Conservation (phyloP, 2,329 filamentous ascomycete species). For the Cytospora piceicola region DNA sequence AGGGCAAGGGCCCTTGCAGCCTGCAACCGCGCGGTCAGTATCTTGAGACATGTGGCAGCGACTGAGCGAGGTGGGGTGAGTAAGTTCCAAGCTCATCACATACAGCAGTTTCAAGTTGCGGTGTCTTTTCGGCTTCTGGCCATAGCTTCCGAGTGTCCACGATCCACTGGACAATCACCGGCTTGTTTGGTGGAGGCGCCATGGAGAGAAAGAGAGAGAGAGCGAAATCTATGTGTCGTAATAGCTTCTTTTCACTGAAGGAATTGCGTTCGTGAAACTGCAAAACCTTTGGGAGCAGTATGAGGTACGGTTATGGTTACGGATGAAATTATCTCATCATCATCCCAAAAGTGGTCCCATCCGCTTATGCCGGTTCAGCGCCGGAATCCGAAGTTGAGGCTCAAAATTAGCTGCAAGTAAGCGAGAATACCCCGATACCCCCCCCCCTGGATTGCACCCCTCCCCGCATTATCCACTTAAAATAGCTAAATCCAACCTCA, state of each 20-base stretch:
- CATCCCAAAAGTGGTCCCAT: constrained; percentile 12
- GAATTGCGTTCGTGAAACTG: too few relatives aligned
- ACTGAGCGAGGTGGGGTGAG: constrained; percentile 7
- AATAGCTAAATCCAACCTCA: constrained; percentile 25
- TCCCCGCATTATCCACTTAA: constrained; percentile 8
- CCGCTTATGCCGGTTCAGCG: constrained; percentile 21
- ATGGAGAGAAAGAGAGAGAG: constrained; percentile 16
- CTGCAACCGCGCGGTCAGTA: constrained; percentile 40
- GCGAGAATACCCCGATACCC: constrained; percentile 9
- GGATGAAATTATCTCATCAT: constrained; percentile 2
- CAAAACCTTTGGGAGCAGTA: background rate
- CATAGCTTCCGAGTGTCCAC: constrained; percentile 64
- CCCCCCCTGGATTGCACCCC: background rate
- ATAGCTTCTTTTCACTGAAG: background rate
- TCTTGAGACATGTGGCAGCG: constrained; percentile 3
- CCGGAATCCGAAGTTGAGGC: constrained; percentile 28
- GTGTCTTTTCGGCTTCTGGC: constrained; percentile 55
- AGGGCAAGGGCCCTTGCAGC: constrained; percentile 58
- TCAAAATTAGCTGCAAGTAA: constrained; percentile 22
- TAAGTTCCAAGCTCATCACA: constrained; percentile 31
- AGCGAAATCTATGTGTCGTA: constrained; percentile 1
- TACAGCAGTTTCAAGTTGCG: constrained; percentile 52
- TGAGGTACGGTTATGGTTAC: background rate
- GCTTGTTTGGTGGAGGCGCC: constrained; percentile 32
- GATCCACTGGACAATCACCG: constrained; percentile 61